Evolutionary conservation across 345 rosid species (phyloP).

Genomic region (Eucalyptus victrix): DNA sequence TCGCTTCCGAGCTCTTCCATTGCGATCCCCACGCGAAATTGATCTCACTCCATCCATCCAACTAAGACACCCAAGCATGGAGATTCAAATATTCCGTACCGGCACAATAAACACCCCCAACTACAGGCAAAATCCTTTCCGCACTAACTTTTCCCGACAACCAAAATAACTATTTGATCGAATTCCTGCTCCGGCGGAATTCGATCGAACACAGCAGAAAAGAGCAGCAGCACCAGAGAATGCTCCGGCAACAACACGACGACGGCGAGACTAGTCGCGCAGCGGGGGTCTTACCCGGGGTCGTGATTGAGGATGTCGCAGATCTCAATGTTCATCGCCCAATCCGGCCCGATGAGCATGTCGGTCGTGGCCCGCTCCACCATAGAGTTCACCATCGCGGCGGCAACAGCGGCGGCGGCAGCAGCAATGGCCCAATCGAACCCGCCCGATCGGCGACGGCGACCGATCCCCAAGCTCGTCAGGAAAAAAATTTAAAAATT

Average conservation of each 20-base stretch:
- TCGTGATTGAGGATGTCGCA: slow-evolving; percentile 94
- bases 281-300: slow-evolving; percentile 48
- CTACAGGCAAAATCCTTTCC: not conserved
- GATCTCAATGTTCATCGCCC: slow-evolving; percentile 99
- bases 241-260: not conserved
- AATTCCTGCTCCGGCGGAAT: not conserved
- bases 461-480: not conserved
- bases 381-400: slow-evolving; percentile 90
- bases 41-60: not conserved
- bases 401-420: not conserved
- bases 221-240: not conserved
- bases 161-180: not conserved
- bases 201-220: not conserved
- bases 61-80: not conserved
- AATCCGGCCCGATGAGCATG: slow-evolving; percentile 98
- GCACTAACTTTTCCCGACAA: not conserved
- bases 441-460: not conserved
- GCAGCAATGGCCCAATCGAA: not conserved
- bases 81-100: not conserved
- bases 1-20: not conserved
- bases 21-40: not conserved
- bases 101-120: not conserved
- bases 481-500: too few relatives aligned
- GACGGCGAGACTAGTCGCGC: not conserved
- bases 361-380: slow-evolving; percentile 99